These are phyloP conservation scores for Aspergillus olivimuriae DNA, from an alignment of 495 filamentous ascomycete genomes.

Conservation along the genomic window DNA sequence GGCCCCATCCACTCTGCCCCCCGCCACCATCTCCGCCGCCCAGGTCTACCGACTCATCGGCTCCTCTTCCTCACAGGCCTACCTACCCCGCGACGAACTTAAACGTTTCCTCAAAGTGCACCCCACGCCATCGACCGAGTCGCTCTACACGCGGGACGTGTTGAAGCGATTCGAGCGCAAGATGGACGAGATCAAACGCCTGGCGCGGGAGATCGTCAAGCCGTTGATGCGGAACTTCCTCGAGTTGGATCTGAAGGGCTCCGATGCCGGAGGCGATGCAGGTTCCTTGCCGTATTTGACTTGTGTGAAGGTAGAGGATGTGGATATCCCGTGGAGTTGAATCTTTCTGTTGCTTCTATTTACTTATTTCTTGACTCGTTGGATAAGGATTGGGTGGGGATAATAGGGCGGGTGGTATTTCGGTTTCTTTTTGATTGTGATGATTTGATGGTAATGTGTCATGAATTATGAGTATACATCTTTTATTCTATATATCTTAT, in stretches of 20 bases:
- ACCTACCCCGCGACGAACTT: slow-evolving; percentile 77
- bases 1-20: slow-evolving; percentile 13
- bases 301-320: slow-evolving; percentile 68
- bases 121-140: slow-evolving; percentile 38
- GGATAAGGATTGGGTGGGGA: too few relatives aligned
- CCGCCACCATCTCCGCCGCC: slow-evolving; percentile 36
- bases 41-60: slow-evolving; percentile 69
- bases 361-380: not conserved
- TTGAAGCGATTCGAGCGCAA: slow-evolving; percentile 75
- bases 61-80: slow-evolving; percentile 48
- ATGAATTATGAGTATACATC: slow-evolving; percentile 1
- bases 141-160: slow-evolving; percentile 69
- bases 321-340: slow-evolving; percentile 72
- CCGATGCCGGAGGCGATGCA: slow-evolving; percentile 25
- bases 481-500: not conserved
- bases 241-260: slow-evolving; percentile 60
- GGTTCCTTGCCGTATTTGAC: slow-evolving; percentile 61
- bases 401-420: not conserved
- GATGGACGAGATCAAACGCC: slow-evolving; percentile 77
- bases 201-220: slow-evolving; percentile 75
- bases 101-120: slow-evolving; percentile 77
- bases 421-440: not conserved
- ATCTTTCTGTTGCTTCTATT: not conserved
- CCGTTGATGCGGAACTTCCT: slow-evolving; percentile 79
- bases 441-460: slow-evolving; percentile 3